These are phyloP conservation scores for Castanea crenata DNA, from an alignment of 306 rosid genomes.

Conservation along the genomic window DNA sequence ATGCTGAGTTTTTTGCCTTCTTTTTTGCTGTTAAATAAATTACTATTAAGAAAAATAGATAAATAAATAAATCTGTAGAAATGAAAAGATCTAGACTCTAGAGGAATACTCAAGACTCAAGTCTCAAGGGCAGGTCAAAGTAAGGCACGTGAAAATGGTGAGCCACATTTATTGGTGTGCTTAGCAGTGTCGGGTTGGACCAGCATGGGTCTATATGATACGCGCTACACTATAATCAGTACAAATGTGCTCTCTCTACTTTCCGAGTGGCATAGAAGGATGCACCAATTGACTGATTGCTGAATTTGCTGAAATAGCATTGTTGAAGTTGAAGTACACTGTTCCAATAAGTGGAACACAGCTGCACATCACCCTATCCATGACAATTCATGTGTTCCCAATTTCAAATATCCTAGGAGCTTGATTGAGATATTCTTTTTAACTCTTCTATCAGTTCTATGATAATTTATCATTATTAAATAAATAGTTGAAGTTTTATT, in stretches of 20 bases:
- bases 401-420: no score
- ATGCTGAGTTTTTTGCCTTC: accelerated
- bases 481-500: no score
- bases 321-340: not conserved
- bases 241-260: not conserved
- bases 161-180: not conserved
- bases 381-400: no score
- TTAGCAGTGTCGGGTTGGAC: not conserved
- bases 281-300: not conserved
- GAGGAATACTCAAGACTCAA: no score
- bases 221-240: not conserved
- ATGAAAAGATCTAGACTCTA: not conserved
- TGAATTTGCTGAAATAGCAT: not conserved
- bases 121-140: not conserved
- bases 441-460: no score
- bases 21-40: not conserved
- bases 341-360: not conserved
- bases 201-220: not conserved
- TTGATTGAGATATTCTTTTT: no score
- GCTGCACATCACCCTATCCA: not conserved
- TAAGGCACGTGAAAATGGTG: not conserved
- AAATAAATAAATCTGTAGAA: no score
- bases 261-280: not conserved
- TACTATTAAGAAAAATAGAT: no score
- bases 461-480: no score